phyloP scores from a whole-genome alignment of 78 protist species.

The Goniomonas avonlea region DNA sequence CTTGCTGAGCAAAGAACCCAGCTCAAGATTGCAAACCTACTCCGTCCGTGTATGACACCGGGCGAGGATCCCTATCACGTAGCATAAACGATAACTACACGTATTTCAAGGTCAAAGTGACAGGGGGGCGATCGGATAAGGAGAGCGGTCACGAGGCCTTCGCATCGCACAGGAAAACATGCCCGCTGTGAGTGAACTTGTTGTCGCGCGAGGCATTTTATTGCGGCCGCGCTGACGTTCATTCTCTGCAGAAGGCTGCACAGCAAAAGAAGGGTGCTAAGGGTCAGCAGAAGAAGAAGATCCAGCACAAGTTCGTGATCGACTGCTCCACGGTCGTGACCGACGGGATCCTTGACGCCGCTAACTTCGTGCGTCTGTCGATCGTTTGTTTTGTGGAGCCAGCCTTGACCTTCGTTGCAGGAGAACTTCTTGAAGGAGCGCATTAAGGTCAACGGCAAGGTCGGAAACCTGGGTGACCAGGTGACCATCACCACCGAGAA shows the following conservation, averaged over 20 bases:
- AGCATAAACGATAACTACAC: too few species aligned
- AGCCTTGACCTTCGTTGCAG: neutral
- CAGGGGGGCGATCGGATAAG: too few species aligned
- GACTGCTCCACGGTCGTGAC: slow-evolving; percentile 14
- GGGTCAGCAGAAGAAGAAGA: slow-evolving; percentile 4
- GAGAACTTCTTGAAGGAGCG: slow-evolving; percentile 44
- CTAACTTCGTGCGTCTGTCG: slow-evolving; percentile 4
- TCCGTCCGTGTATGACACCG: too few species aligned
- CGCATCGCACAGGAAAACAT: too few species aligned
- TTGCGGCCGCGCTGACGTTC: too few species aligned
- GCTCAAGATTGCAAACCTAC: too few species aligned
- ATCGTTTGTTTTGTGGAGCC: neutral
- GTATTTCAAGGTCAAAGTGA: too few species aligned
- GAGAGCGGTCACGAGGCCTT: too few species aligned
- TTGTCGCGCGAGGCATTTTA: too few species aligned
- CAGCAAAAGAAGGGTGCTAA: neutral
- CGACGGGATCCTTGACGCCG: slow-evolving; percentile 26
- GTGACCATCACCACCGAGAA: slow-evolving; percentile 50
- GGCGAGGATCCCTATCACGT: too few species aligned
- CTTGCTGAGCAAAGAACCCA: too few species aligned
- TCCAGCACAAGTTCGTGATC: neutral
- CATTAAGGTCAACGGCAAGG: slow-evolving; percentile 65
- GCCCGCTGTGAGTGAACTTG: too few species aligned
- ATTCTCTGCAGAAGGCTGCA: slow-evolving; percentile 19
- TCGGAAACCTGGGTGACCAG: slow-evolving; percentile 68